Base-by-base conservation (phyloP, 164 flowering plant genomes). In the Chimonanthus praecox region DNA sequence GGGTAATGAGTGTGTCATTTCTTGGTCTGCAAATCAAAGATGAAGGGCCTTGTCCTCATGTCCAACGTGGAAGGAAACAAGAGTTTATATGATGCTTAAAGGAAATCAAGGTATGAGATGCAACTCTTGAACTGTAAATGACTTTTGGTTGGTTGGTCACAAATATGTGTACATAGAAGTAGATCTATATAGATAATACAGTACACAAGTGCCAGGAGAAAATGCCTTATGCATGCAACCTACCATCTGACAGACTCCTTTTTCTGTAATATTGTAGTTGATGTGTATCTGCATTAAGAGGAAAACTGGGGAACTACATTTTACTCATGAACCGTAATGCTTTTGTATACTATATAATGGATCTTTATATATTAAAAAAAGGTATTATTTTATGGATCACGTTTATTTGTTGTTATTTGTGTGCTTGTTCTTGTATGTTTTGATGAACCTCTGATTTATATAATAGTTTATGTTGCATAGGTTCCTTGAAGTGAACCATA, bases 1-100 rank as follows among this genome's bases (percentile, higher is more conserved):
- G 85, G 90, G 74, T 88, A 78, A 46, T 47, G 16, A 61, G 65
- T 51, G 16, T 70, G 46, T 51, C 18, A n/a, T 43, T 45, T 21
- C n/a, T 76, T 10, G 67, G 63, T 62, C 68, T 44, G 49, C 15
- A 4, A 47, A 44, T 13, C 72, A 61, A 72, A 49, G 46, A 15
- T n/a, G 18, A 13, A 48, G 50, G 48, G 20, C 46, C 10, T 10
- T 47, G 13, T 60, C 51, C 47, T 9, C 9, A 68, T 7, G 68
- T 16, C 68, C 47, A 9, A 44, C 20, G 47, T 64, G 70, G 46
- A 45, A 47, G 45, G 47, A 20, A 44, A 54, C 45, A 46, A 46
- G 66, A 47, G 47, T 47, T 74, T 64, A 16, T 60, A 9, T 58
- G 15, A 50, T 21, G 49, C 54, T 46, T 18, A 74, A 58, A 21